A percentile compares a stretch with the other conserved stretches of the same genome.
Evolutionary conservation across 75 land plant genomes (phyloP).

Genomic region (Larix kaempferi): DNA sequence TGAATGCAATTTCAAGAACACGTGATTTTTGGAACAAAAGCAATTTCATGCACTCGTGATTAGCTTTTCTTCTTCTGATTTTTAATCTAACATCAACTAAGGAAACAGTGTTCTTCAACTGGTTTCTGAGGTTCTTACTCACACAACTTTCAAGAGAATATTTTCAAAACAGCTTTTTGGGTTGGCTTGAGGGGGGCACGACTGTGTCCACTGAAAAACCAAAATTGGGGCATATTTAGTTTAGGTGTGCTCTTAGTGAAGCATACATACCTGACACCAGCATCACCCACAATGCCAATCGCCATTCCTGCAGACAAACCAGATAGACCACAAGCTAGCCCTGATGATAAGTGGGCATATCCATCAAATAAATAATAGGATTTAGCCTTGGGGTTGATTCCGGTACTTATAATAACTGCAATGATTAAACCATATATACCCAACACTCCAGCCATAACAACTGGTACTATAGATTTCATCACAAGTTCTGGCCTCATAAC

Average conservation of each 20-base stretch:
- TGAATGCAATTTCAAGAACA: too few relatives aligned
- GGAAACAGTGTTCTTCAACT: neutral
- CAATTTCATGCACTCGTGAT: too few relatives aligned
- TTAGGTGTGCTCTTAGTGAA: neutral
- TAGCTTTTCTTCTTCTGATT: too few relatives aligned
- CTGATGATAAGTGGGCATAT: slow-evolving; percentile 55
- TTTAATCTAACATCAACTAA: neutral
- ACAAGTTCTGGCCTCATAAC: slow-evolving; percentile 80
- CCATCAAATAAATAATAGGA: slow-evolving; percentile 51
- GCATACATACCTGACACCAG: slow-evolving; percentile 47
- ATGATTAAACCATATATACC: slow-evolving; percentile 76
- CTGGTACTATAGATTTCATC: slow-evolving; percentile 80
- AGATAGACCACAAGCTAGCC: slow-evolving; percentile 65
- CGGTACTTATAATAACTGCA: slow-evolving; percentile 66
- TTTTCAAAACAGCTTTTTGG: neutral
- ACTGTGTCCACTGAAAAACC: too few relatives aligned
- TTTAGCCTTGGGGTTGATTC: slow-evolving; percentile 52
- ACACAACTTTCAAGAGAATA: neutral
- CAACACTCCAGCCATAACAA: slow-evolving; percentile 79
- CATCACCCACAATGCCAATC: slow-evolving; percentile 58
- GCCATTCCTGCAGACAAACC: slow-evolving; percentile 73
- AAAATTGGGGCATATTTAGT: neutral
- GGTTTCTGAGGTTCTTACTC: neutral
- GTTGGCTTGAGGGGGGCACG: neutral
- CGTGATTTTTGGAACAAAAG: too few relatives aligned